Percentiles rank a stretch among this genome's conserved stretches.
phyloP scores from a whole-genome alignment of 352 stramenopile species.

The Phytophthora constricta region DNA sequence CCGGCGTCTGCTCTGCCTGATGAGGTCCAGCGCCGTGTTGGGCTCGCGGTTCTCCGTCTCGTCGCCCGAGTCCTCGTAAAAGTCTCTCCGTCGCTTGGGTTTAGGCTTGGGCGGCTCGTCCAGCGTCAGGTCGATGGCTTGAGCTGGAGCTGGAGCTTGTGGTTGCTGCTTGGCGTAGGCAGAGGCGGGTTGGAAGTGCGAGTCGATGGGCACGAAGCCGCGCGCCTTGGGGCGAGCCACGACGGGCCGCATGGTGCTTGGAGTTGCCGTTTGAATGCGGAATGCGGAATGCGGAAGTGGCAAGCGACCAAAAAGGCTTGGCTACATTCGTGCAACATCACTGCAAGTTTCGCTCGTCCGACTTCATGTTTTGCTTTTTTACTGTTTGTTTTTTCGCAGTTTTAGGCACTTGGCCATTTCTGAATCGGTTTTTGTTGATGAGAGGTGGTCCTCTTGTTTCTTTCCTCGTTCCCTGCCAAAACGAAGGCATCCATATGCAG shows the following conservation, averaged over 20 bases:
- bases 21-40: constrained; percentile 63
- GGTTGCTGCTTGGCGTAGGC: constrained; percentile 14
- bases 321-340: too few relatives aligned
- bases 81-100: constrained; percentile 29
- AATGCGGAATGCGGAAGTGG: not conserved
- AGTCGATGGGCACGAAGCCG: constrained; percentile 57
- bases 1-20: constrained; percentile 35
- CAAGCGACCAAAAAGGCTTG: too few relatives aligned
- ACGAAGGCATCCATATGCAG: too few relatives aligned
- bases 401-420: too few relatives aligned
- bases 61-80: constrained; percentile 70
- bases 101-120: constrained; percentile 12
- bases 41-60: constrained; percentile 54
- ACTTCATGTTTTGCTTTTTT: too few relatives aligned
- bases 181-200: constrained; percentile 59
- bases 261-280: not conserved
- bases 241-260: not conserved
- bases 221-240: not conserved
- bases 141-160: not conserved
- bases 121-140: constrained; percentile 60
- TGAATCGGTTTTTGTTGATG: too few relatives aligned
- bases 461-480: too few relatives aligned
- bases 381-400: too few relatives aligned
- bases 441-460: too few relatives aligned
- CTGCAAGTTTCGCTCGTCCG: too few relatives aligned